A percentile compares a stretch with the other conserved stretches of the same genome.
Conservation (phyloP, 2,329 filamentous ascomycete species). For the Domatiomyces globalis region DNA sequence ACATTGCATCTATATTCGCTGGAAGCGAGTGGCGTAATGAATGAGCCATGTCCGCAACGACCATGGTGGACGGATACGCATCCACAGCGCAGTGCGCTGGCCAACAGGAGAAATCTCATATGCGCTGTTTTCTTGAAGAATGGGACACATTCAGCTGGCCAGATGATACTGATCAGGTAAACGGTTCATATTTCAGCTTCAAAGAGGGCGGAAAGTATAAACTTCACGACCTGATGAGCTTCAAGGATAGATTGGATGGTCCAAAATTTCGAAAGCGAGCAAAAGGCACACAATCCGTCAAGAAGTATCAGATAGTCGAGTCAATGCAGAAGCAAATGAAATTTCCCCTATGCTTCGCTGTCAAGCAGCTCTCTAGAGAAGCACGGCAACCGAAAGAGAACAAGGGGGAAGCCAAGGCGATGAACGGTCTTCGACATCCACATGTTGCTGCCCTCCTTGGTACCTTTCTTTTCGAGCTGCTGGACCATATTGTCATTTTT, state of each 20-base stretch:
- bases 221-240: neutral
- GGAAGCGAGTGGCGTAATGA: too few species aligned
- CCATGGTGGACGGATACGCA: too few species aligned
- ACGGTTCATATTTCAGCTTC: neutral
- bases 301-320: neutral
- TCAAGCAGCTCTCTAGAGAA: neutral
- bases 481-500: constrained; percentile 5
- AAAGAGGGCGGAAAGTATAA: neutral
- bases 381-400: neutral
- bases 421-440: constrained; percentile 7
- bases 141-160: constrained; percentile 1
- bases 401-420: constrained; percentile 1
- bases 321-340: neutral
- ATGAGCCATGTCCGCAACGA: too few species aligned
- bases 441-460: constrained; percentile 6
- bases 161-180: neutral
- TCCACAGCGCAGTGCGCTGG: too few species aligned
- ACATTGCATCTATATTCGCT: too few species aligned
- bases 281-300: neutral
- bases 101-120: neutral
- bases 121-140: constrained; percentile 1
- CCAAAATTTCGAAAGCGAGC: too few species aligned
- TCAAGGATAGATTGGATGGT: too few species aligned
- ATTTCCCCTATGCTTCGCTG: neutral
- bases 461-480: constrained; percentile 1